Evolutionary conservation across 306 rosid species (phyloP), one percentile per base, ranked within the genome.

Genomic region (Sophora flavescens): DNA sequence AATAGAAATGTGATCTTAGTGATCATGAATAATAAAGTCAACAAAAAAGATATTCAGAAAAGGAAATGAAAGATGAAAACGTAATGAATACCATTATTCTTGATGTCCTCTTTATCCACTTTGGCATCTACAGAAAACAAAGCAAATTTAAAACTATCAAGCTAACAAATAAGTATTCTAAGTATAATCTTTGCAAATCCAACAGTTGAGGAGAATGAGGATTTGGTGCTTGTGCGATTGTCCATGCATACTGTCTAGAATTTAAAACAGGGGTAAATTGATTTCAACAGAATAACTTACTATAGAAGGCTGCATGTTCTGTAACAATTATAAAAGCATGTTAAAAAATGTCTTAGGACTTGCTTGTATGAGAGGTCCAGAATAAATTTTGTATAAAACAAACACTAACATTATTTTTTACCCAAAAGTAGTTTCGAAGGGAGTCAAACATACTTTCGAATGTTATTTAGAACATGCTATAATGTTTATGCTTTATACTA

Each of bases 21-120:
- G 14, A 73, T 38, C 51, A 78, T 59, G 65, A 70, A 44, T 30
- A 70, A 22, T 56, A 76, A 6, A 50, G 47, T 35, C 18, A 42
- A 58, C 38, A 30, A 7, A 33, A 32, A 53, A 7, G 10, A 58
- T 3, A 9, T 12, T 17, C 38, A 77, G 8, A 69, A 51, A 74
- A 70, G 12, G 79, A 28, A 70, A 41, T 14, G 56, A 64, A 78
- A 52, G 75, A 54, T 35, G 48, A 69, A 69, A 79, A 72, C 70
- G 44, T 54, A 72, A 77, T 8, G 13, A 38, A 71, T 85, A 87
- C 96, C 91, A 58, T 74, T 91, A 80, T 50, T 84, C 97, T 87
- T 88, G 76, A 73, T 54, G 73, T 91, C 98, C 68, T 91, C 98
- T 75, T 83, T 93, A 78, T 91, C 97, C 75, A 76, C 83, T 82